Percentiles rank a stretch among this genome's conserved stretches.
Conservation (phyloP, 2,329 filamentous ascomycete genomes). For the Alternaria angustiovoidea region DNA sequence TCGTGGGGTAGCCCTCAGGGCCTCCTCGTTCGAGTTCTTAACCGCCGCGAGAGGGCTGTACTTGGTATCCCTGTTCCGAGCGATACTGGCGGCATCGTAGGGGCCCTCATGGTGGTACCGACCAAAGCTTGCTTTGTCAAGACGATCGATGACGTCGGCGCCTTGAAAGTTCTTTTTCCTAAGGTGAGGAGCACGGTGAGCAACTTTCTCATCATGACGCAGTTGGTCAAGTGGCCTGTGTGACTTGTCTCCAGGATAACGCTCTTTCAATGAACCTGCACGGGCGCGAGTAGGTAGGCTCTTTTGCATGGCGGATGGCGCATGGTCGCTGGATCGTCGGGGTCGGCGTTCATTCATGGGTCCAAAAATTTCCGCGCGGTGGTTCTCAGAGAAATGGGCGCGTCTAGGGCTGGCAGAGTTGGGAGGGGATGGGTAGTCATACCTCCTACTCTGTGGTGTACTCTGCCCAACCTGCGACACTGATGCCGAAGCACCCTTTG, state of each 20-base stretch:
- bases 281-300: slow-evolving; percentile 40
- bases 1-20: slow-evolving; percentile 79
- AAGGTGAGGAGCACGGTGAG: slow-evolving; percentile 72
- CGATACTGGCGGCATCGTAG: slow-evolving; percentile 81
- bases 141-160: slow-evolving; percentile 80
- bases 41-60: slow-evolving; percentile 80
- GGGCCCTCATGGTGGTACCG: slow-evolving; percentile 90
- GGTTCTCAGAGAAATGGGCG: slow-evolving; percentile 41
- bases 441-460: slow-evolving; percentile 34
- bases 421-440: slow-evolving; percentile 61
- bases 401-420: slow-evolving; percentile 63
- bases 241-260: slow-evolving; percentile 71
- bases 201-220: slow-evolving; percentile 67
- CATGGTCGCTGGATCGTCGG: slow-evolving; percentile 46
- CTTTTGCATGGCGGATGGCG: slow-evolving; percentile 30
- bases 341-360: slow-evolving; percentile 40
- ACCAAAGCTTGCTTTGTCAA: slow-evolving; percentile 72
- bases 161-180: slow-evolving; percentile 71
- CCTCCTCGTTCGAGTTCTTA: slow-evolving; percentile 74
- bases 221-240: slow-evolving; percentile 73
- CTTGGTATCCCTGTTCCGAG: slow-evolving; percentile 72
- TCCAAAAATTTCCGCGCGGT: slow-evolving; percentile 45
- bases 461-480: slow-evolving; percentile 25
- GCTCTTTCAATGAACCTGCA: slow-evolving; percentile 63
- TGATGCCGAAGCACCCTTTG: slow-evolving; percentile 33